Base-by-base conservation (phyloP, 345 rosid species). In the Euclidium syriacum region DNA sequence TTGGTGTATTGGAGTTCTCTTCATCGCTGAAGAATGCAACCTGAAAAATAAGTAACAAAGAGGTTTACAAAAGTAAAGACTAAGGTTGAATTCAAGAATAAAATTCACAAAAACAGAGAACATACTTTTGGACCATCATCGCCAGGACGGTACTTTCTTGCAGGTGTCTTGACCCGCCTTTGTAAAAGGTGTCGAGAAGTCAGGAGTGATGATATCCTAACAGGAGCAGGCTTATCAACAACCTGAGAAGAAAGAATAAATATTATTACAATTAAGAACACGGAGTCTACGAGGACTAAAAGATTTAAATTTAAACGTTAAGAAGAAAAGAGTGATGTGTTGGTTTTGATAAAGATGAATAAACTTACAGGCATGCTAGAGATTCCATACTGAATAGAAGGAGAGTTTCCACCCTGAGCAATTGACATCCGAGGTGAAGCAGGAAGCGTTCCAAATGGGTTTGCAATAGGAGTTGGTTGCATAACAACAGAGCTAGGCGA, bases 381-480 rank as follows among this genome's bases (percentile, higher is more conserved):
- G 73, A 91, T 88, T 64, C 98, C 98, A 55, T 88, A 91, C 77
- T 86, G 97, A 62, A 90, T 80, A 17, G 91, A 79, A 34, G 96
- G 80, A 35, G 85, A 72, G 29, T 79, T 80, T 68, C 95, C 96
- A 54, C 79, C 81, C 70, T 83, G 90, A 44, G 82, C 86, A 69
- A 90, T 76, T 54, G 96, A 90, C 49, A 95, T 75, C 62, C 86
- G 96, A 63, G 97, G 99, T 81, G 78, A 75, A 59, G 83, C 89
- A 50, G 99, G 99, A 36, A 95, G 94, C 1, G 85, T 83, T 38
- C 99, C 99, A 64, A 82, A 95, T 14, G 99, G 97, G 76, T 84
- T 90, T 57, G 85, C 68, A 25, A 78, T 73, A 54, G 81, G 67
- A 46, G 66, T 68, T 12, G 83, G 81, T 60, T 85, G 98, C 54